Evolutionary conservation across 352 stramenopile genomes (phyloP).

Genomic region (Peronospora destructor): DNA sequence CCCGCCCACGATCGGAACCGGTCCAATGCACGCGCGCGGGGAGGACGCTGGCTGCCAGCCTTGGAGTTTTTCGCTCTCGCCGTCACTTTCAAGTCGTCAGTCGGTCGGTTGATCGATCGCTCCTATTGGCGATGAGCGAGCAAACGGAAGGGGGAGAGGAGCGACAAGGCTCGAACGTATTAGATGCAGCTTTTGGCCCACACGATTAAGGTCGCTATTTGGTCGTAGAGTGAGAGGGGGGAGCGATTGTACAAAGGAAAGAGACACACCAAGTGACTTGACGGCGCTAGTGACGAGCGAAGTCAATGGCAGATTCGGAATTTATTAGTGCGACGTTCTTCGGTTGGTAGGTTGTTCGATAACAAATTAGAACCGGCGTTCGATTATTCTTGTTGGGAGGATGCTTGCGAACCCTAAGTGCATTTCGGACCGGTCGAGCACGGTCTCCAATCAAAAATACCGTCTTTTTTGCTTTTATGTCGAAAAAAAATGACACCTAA

Average conservation of each 20-base stretch:
- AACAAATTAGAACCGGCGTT: neutral
- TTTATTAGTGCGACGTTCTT: neutral
- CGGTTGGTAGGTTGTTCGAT: neutral
- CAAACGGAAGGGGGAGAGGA: neutral
- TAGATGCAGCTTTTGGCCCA: neutral
- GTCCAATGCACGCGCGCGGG: constrained; percentile 23
- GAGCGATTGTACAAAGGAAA: too few relatives aligned
- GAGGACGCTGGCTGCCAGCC: constrained; percentile 16
- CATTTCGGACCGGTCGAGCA: neutral
- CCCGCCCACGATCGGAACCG: constrained; percentile 30
- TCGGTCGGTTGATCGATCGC: constrained; percentile 9
- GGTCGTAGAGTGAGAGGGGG: too few relatives aligned
- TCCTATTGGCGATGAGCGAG: neutral
- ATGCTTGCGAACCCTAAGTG: neutral
- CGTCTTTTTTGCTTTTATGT: too few relatives aligned
- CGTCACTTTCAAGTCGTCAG: constrained; percentile 20
- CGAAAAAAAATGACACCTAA: too few relatives aligned
- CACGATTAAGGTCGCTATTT: too few relatives aligned
- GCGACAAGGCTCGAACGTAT: neutral
- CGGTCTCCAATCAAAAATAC: neutral
- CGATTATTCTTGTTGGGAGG: neutral
- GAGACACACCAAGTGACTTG: too few relatives aligned
- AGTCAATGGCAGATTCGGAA: too few relatives aligned
- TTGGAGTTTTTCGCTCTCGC: constrained; percentile 6
- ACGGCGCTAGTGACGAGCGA: too few relatives aligned